Conservation (phyloP, 2,329 filamentous ascomycete species). For the Claviceps digitariae region DNA sequence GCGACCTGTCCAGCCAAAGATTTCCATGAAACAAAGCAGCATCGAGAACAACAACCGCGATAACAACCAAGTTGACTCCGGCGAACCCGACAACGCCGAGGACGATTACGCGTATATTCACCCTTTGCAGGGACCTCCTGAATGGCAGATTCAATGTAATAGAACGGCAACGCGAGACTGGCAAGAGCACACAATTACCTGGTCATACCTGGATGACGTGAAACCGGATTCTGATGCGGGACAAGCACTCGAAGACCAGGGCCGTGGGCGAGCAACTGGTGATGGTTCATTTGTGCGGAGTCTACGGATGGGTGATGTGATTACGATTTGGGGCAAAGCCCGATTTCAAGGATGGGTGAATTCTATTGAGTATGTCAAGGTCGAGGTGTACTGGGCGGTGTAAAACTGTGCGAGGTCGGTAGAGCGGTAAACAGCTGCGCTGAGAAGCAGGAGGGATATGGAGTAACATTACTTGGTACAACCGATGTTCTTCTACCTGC, state of each 20-base stretch:
- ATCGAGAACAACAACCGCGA: not conserved
- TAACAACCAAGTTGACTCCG: not conserved
- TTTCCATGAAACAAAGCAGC: conserved; percentile 6
- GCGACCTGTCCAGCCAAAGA: conserved; percentile 22
- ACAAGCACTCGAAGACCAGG: conserved; percentile 24
- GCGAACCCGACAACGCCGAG: not conserved
- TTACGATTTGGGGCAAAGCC: conserved; percentile 48
- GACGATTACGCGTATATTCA: conserved; percentile 23
- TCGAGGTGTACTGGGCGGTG: conserved; percentile 48
- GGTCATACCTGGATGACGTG: conserved; percentile 37
- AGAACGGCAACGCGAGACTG: conserved; percentile 19
- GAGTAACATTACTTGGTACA: not conserved
- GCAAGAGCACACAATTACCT: conserved; percentile 34
- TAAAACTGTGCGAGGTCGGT: conserved; percentile 6
- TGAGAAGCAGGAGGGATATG: too few species aligned
- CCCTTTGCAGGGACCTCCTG: conserved; percentile 18
- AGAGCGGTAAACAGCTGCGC: too few species aligned
- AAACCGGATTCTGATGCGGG: conserved; percentile 28
- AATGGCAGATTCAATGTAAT: conserved; percentile 36
- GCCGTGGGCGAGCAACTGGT: conserved; percentile 36
- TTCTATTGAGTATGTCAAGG: conserved; percentile 30
- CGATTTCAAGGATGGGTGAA: conserved; percentile 44
- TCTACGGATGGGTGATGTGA: conserved; percentile 44
- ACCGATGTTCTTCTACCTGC: not conserved
- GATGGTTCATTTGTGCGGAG: conserved; percentile 42